Percentiles rank a stretch among this genome's conserved stretches.
Conservation (phyloP, 1,139 yeast genomes). For the Taphrina confusa region DNA sequence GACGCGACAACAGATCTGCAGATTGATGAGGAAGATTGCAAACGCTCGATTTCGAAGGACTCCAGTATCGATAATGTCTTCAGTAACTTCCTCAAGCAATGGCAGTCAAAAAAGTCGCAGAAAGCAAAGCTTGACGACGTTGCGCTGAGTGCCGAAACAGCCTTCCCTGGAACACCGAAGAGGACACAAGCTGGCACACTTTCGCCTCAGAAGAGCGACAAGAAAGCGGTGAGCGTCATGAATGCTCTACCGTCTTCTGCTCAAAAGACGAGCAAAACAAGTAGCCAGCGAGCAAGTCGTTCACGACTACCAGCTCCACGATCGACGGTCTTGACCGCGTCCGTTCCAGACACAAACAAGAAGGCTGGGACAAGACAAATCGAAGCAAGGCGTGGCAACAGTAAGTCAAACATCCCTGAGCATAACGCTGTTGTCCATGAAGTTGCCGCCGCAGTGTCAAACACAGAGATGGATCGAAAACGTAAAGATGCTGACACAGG, state of each 20-base stretch:
- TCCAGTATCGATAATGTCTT: neutral
- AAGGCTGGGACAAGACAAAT: neutral
- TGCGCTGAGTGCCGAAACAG: neutral
- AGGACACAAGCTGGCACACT: slow-evolving; percentile 8
- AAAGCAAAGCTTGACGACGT: slow-evolving; percentile 9
- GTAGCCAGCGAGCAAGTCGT: neutral
- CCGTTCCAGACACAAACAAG: neutral
- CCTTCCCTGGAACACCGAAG: slow-evolving; percentile 1
- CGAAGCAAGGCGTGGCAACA: neutral
- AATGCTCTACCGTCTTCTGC: slow-evolving; percentile 16
- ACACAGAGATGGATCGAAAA: neutral
- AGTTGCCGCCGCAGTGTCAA: neutral
- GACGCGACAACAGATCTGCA: neutral
- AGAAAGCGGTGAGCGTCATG: neutral
- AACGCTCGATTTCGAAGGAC: neutral
- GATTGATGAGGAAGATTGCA: neutral
- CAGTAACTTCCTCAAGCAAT: slow-evolving; percentile 17
- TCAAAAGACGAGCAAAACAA: slow-evolving; percentile 9
- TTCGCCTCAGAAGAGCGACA: slow-evolving; percentile 14
- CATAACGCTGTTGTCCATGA: no score
- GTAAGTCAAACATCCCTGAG: no score
- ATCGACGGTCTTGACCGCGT: neutral
- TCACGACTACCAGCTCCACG: slow-evolving; percentile 20
- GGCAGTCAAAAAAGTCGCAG: slow-evolving; percentile 27
- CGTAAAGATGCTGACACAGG: slow-evolving; percentile 6